Percentiles rank a stretch among this genome's conserved stretches.
phyloP scores from a whole-genome alignment of 257 asterid genomes.

The Nicotiana sylvestris region DNA sequence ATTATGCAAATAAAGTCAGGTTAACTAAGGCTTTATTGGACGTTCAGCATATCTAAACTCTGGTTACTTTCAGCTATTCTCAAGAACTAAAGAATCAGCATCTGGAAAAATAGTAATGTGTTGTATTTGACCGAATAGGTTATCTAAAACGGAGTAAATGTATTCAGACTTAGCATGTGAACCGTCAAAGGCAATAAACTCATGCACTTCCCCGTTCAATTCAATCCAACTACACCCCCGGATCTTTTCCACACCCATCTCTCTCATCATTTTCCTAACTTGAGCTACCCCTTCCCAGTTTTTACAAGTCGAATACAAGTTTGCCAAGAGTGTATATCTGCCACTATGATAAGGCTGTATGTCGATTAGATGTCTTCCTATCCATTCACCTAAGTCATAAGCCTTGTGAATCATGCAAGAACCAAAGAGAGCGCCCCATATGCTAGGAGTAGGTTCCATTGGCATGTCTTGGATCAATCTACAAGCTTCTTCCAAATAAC shows the following conservation, averaged over 20 bases:
- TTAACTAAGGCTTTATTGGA: background rate
- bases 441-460: constrained; percentile 31
- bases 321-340: constrained; percentile 40
- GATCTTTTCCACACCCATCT: constrained; percentile 32
- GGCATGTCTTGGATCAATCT: constrained; percentile 39
- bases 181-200: constrained; percentile 33
- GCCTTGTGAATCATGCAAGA: constrained; percentile 47
- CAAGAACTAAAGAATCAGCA: constrained; percentile 4
- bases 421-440: constrained; percentile 52
- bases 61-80: background rate
- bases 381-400: constrained; percentile 34
- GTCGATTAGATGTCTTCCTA: constrained; percentile 35
- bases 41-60: background rate
- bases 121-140: constrained; percentile 3
- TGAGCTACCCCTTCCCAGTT: constrained; percentile 37
- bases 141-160: constrained; percentile 13
- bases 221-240: constrained; percentile 64
- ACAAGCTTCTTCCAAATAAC: constrained; percentile 39
- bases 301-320: constrained; percentile 28
- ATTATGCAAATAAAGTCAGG: background rate
- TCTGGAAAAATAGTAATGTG: background rate
- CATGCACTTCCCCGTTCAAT: constrained; percentile 30
- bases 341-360: constrained; percentile 39
- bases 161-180: constrained; percentile 12
- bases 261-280: constrained; percentile 42